Evolutionary conservation across 2,329 filamentous ascomycete species (phyloP).

Genomic region (Cercospora sp.): DNA sequence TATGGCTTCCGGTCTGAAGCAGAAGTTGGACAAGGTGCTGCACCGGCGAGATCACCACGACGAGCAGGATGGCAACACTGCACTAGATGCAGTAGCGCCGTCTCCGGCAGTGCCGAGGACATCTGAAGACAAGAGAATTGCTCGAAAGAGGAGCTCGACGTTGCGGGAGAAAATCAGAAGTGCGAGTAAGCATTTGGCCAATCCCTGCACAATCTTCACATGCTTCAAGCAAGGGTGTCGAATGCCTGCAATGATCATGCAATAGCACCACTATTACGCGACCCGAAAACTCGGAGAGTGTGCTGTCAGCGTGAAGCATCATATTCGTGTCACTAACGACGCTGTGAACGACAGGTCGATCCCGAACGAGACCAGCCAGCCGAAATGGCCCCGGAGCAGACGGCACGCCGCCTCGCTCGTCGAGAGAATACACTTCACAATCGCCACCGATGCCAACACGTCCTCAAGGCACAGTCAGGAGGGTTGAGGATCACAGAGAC

Average conservation of each 20-base stretch:
- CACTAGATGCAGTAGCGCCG: background rate
- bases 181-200: conserved; percentile 4
- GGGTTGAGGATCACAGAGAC: conserved; percentile 8
- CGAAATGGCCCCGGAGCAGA: background rate
- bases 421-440: conserved; percentile 3
- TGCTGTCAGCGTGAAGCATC: background rate
- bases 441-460: conserved; percentile 1
- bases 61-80: background rate
- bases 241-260: background rate
- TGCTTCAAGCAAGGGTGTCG: background rate
- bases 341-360: conserved; percentile 1
- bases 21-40: conserved; percentile 21
- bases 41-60: conserved; percentile 10
- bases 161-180: conserved; percentile 10
- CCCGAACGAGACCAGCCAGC: background rate
- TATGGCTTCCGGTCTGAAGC: conserved; percentile 17
- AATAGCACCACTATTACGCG: background rate
- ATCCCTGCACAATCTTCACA: conserved; percentile 1
- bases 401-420: background rate
- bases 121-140: conserved; percentile 12
- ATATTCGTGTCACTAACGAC: conserved; percentile 7
- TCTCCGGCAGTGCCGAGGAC: background rate
- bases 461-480: background rate
- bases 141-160: conserved; percentile 4
- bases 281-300: background rate